Percentiles rank a stretch among this genome's conserved stretches.
Evolutionary conservation across 164 flowering plant species (phyloP).

Genomic region (Magnolia sinica): DNA sequence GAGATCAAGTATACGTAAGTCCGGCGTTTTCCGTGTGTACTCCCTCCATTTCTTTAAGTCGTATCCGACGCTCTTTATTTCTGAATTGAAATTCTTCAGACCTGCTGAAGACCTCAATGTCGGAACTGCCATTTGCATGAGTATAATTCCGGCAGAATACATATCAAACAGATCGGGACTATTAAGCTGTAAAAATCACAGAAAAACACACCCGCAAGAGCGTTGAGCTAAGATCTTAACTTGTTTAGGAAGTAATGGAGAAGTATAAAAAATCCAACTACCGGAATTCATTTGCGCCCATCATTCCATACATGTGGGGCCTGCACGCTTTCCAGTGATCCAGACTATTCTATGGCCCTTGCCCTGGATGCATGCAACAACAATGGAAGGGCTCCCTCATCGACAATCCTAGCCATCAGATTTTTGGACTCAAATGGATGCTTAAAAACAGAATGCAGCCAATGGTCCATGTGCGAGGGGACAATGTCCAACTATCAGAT

Average conservation of each 20-base stretch:
- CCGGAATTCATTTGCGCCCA: background rate
- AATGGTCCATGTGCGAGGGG: no score
- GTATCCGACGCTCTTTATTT: conserved; percentile 58
- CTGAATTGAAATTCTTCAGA: conserved; percentile 78
- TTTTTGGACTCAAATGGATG: background rate
- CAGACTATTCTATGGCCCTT: background rate
- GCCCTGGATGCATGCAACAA: background rate
- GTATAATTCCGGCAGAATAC: conserved; percentile 93
- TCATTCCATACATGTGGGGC: background rate
- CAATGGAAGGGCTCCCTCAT: no score
- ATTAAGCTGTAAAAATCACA: conserved; percentile 64
- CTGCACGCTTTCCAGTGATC: no score
- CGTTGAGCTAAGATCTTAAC: background rate
- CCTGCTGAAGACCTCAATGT: conserved; percentile 67
- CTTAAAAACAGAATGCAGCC: no score
- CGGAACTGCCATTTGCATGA: conserved; percentile 93
- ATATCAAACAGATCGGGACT: conserved; percentile 96
- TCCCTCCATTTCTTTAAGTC: conserved; percentile 86
- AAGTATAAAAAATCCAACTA: background rate
- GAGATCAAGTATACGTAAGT: conserved; percentile 61
- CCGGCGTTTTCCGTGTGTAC: conserved; percentile 65
- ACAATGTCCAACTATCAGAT: background rate
- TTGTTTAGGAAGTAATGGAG: background rate
- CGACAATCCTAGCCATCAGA: background rate
- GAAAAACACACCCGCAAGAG: background rate